Evolutionary conservation across 805 yeast genomes (phyloP), one percentile per base, ranked within the genome.

Genomic region (Metschnikowia hibisci): DNA sequence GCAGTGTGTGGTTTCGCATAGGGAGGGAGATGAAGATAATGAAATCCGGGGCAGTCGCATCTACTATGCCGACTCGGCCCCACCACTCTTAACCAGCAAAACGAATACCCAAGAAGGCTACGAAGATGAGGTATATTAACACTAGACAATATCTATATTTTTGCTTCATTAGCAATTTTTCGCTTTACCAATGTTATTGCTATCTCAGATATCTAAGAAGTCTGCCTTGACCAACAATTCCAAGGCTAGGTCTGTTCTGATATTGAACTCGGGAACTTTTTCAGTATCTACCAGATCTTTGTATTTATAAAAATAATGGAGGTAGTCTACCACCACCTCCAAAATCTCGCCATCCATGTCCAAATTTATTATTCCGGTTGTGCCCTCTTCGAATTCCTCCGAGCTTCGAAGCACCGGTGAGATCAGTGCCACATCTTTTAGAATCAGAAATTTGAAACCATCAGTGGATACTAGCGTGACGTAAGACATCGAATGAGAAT

Each of bases 171-270:
- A 27, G 13, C 13, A 11, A 7, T 13, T 27, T 29, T 15, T 9
- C 14, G 16, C 18, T 13, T 18, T 13, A 1, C 4, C 28, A 15
- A 37, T 12, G 7, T 13, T 13, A 27, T 10, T 11, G 16, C 27
- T 33, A 11, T n/a, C 36, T 31, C 37, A 78, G 32, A 81, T 82
- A 53, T 87, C 91, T 54, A 88, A 66, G 60, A 79, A 91, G 60
- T 93, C 99, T 2, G 98, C 96, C 20, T 96, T 96, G 29, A 93
- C 91, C 34, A 93, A 64, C 52, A 91, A 67, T 59, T 93, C 98
- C 48, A 91, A 68, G 0, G 98, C 96, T 79, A 91, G 77, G 52
- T 88, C 97, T 0, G 97, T 90, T 1, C 98, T 96, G 2, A 93
- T 80, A 29, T 85, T 84, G 63, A 93, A 93, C 43, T 86, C 93